Conservation (phyloP, 495 filamentous ascomycete species). For the Astrocystis sublimbata region DNA sequence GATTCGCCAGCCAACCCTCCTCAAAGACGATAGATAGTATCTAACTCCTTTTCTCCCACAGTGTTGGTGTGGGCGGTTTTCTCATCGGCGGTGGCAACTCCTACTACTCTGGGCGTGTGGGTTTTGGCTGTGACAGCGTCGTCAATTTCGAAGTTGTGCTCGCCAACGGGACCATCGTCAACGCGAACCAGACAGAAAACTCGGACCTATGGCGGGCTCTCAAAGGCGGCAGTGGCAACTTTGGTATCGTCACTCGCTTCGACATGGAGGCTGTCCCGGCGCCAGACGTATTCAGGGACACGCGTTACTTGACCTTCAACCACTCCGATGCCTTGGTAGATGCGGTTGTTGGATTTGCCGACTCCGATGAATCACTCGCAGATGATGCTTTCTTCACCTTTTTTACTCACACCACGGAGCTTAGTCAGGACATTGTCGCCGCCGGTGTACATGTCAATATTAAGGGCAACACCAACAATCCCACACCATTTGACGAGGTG, state of each 20-base stretch:
- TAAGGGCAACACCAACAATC: conserved; percentile 16
- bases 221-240: conserved; percentile 57
- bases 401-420: conserved; percentile 11
- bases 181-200: conserved; percentile 45
- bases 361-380: conserved; percentile 25
- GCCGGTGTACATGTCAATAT: conserved; percentile 25
- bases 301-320: conserved; percentile 15
- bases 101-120: conserved; percentile 43
- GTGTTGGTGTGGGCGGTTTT: conserved; percentile 48
- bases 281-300: conserved; percentile 29
- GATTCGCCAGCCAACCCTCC: too few species aligned
- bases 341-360: conserved; percentile 30
- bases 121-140: conserved; percentile 51
- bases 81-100: conserved; percentile 45
- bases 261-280: conserved; percentile 38
- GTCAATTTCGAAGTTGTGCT: conserved; percentile 56
- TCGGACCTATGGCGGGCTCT: conserved; percentile 56
- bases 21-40: too few species aligned
- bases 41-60: too few species aligned
- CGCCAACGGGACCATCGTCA: conserved; percentile 47
- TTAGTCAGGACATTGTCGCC: conserved; percentile 13
- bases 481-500: conserved; percentile 22
- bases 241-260: conserved; percentile 59
- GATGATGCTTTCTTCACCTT: conserved; percentile 25
- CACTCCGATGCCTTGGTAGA: conserved; percentile 25